These are phyloP conservation scores for Coemansia sp. DNA, from an alignment of 192 early-diverging fungal species.

Conservation along the genomic window DNA sequence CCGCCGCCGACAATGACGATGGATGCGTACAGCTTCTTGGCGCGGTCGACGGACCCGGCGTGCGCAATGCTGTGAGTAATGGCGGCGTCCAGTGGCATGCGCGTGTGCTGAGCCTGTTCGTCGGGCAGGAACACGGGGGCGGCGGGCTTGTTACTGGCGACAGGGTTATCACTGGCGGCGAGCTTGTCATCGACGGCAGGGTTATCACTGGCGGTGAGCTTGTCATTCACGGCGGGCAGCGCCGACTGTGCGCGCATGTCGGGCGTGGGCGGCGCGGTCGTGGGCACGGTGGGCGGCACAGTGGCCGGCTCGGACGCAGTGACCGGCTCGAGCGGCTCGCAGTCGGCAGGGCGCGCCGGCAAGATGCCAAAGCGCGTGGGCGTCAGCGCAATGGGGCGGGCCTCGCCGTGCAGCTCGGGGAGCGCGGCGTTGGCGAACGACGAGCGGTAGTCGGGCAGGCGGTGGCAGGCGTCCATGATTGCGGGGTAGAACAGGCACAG, in stretches of 20 bases:
- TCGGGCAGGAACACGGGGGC: constrained; percentile 30
- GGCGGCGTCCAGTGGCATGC: constrained; percentile 61
- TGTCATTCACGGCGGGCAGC: constrained; percentile 2
- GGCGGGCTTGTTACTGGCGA: not conserved
- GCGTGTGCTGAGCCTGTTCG: constrained; percentile 22
- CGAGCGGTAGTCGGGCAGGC: constrained; percentile 28
- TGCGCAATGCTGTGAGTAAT: constrained; percentile 66
- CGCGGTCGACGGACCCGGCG: constrained; percentile 64
- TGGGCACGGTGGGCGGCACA: constrained; percentile 23
- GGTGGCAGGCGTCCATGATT: constrained; percentile 35
- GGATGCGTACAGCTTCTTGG: constrained; percentile 67
- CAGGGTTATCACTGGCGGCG: too few relatives aligned
- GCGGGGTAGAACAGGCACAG: constrained; percentile 61
- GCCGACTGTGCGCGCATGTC: constrained; percentile 6
- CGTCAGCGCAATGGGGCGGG: constrained; percentile 1
- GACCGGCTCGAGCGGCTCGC: not conserved
- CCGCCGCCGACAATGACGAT: constrained; percentile 87
- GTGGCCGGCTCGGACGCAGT: constrained; percentile 10
- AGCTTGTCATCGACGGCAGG: too few relatives aligned
- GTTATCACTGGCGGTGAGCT: too few relatives aligned
- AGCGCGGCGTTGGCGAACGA: constrained; percentile 18
- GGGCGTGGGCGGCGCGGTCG: constrained; percentile 21
- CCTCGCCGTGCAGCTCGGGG: constrained; percentile 11
- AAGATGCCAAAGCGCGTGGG: constrained; percentile 42
- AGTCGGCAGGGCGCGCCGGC: constrained; percentile 20